Evolutionary conservation across 345 rosid genomes (phyloP).

Genomic region (rapeseed (Brassica napus)): Da-Ae NC_063446.1:3239001-3239500

Average conservation of each 20-base stretch:
- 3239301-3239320: conserved; percentile 18
- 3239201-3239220: conserved; percentile 6
- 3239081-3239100: conserved; percentile 21
- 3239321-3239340: conserved; percentile 39
- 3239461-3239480: no score
- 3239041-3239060: conserved; percentile 62
- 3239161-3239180: neutral
- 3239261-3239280: conserved; percentile 26
- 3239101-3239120: conserved; percentile 8
- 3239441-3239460: no score
- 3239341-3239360: conserved; percentile 25
- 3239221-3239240: neutral
- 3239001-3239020: conserved; percentile 97
- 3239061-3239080: conserved; percentile 1
- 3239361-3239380: neutral
- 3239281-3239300: conserved; percentile 9
- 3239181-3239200: conserved; percentile 9
- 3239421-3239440: no score
- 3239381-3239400: conserved; percentile 1
- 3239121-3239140: conserved; percentile 25
- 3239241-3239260: neutral
- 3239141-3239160: neutral
- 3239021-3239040: conserved; percentile 95
- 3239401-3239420: neutral
- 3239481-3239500: no score